Evolutionary conservation across 108 stramenopile genomes (phyloP), one percentile per base, ranked within the genome.

Genomic region (Aurantiochytrium sp.): DNA sequence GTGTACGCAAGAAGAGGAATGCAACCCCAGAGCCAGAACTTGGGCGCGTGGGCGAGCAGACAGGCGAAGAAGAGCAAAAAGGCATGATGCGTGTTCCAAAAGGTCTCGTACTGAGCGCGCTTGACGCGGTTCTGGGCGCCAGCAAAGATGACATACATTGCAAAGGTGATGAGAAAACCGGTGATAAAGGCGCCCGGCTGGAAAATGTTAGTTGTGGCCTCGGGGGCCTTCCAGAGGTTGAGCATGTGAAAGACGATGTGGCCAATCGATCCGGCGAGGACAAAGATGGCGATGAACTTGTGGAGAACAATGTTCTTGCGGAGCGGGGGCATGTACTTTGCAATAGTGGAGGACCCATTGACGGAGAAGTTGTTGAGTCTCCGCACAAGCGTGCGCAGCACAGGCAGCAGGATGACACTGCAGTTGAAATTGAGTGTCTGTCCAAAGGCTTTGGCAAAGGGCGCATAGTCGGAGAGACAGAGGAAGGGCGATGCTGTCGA

Each of bases 91-190:
- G 87, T 53, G 59, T 28, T 18, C 72, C 89, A 93, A 64, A 93
- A 93, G 43, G 91, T 73, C 90, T 91, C 90, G 91, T 87, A 93
- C 29, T 90, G 49, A 5, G 91, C 69, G 53, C 42, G 57, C 59
- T 59, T 55, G 43, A 93, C 91, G 28, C 28, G 19, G 72, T 91
- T 89, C 16, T 8, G 10, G 1, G 92, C 92, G 49, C 89, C 91
- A 4, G 90, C 72, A 59, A 89, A 91, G 89, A 93, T 91, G 58
- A 91, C n/a, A 64, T 90, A 76, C 92, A 93, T 93, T 25, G 91
- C 72, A 12, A 89, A 60, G 3, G 60, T 76, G 64, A 93, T 90
- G 28, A 91, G 28, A 44, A 35, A 89, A 5, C 92, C 92, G 5
- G 92, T 90, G 23, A 90, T 43, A 21, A 87, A 90, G 42, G 91